Evolutionary conservation across 225 moss, liverwort and hornwort genomes (phyloP), one percentile per base, ranked within the genome.

Genomic region (Sphagnum contortum): DNA sequence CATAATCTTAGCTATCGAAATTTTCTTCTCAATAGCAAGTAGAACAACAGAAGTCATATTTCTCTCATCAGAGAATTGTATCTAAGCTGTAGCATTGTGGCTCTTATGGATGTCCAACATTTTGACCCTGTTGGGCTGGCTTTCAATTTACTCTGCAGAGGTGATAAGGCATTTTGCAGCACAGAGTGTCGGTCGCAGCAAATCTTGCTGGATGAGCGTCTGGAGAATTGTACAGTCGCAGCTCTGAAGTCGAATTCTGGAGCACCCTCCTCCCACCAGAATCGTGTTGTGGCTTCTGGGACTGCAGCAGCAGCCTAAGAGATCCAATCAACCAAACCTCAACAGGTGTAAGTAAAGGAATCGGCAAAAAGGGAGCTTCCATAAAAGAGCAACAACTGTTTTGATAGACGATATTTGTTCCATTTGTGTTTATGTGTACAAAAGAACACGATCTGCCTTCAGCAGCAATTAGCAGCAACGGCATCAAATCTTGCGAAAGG

Each of bases 151-250:
- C 29, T 47, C n/a, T 70, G 72, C 88, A 95, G 96, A 73, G 96
- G 91, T 12, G 90, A 98, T 66, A 88, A 76, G 53, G 92, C 96
- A 2, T 98, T 98, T 52, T 98, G 96, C 48, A 93, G 96, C 53
- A 80, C 87, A 3, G 96, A 98, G 72, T 98, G 96, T 57, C 81
- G 93, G 53, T 77, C 80, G 3, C 83, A 91, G 46, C 90, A 98
- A 75, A 98, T 98, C 8, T 50, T 80, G 6, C 65, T 81, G 44
- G 90, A 98, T 71, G 87, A 94, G 81, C 87, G 87, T 0, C 81
- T 80, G 12, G 83, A 75, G 78, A 91, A 79, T 64, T 92, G 90
- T 63, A 74, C 87, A 9, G 65, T 89, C 9, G 84, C 87, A 0
- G 92, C 84, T 4, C 68, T 84, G 64, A 87, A 77, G 58, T 60